Evolutionary conservation across 2,329 filamentous ascomycete genomes (phyloP).

Genomic region (Zalaria obscura): DNA sequence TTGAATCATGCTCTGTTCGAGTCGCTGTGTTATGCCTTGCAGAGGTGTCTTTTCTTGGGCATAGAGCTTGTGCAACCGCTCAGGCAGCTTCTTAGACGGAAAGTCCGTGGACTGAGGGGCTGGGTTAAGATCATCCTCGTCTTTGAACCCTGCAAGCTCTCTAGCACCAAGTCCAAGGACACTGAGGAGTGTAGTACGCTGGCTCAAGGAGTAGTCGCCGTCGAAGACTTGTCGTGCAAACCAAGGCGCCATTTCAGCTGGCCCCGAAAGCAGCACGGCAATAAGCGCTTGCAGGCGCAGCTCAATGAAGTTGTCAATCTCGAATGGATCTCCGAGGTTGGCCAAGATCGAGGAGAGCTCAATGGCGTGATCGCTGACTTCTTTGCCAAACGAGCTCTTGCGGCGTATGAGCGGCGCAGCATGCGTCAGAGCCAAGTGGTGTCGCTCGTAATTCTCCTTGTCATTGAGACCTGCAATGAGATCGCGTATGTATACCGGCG

Average conservation of each 20-base stretch:
- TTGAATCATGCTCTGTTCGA: constrained; percentile 61
- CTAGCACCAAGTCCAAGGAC: constrained; percentile 69
- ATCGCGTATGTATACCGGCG: constrained; percentile 84
- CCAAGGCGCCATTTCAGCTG: constrained; percentile 67
- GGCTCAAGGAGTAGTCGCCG: constrained; percentile 78
- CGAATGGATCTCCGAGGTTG: constrained; percentile 73
- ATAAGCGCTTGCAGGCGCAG: constrained; percentile 69
- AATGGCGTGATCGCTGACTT: constrained; percentile 71
- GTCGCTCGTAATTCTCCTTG: constrained; percentile 69
- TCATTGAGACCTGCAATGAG: constrained; percentile 67
- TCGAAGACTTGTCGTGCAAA: constrained; percentile 77
- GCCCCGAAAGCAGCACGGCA: constrained; percentile 62
- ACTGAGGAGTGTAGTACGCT: constrained; percentile 69
- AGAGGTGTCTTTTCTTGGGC: constrained; percentile 14
- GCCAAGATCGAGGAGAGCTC: constrained; percentile 66
- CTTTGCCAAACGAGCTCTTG: constrained; percentile 76
- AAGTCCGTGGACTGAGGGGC: constrained; percentile 35
- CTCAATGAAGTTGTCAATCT: constrained; percentile 64
- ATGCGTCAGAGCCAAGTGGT: constrained; percentile 63
- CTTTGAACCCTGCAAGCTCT: constrained; percentile 67
- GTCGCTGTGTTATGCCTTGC: constrained; percentile 47
- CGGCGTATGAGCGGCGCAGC: constrained; percentile 72
- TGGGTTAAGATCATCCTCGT: constrained; percentile 32
- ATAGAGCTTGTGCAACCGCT: constrained; percentile 61
- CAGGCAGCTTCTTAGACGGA: constrained; percentile 66